These are phyloP conservation scores for Boeremia lycopersici DNA, from an alignment of 2,329 filamentous ascomycete genomes.

Conservation along the genomic window DNA sequence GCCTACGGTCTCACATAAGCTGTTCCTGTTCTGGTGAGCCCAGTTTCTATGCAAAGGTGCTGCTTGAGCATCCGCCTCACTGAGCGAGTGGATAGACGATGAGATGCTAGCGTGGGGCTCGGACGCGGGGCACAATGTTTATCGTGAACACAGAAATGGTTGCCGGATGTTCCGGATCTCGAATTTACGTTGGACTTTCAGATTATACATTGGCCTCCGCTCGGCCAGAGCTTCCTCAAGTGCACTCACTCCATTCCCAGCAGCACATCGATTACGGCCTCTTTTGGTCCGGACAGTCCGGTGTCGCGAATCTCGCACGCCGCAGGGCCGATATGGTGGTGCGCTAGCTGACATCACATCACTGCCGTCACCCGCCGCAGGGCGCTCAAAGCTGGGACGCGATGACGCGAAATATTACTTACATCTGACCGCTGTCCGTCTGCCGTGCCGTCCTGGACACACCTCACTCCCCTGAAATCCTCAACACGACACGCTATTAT, in stretches of 20 bases:
- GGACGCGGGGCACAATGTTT: too few relatives aligned
- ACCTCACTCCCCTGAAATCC: neutral
- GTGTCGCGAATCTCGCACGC: constrained; percentile 20
- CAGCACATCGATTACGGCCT: neutral
- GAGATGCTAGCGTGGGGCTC: too few relatives aligned
- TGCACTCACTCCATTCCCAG: neutral
- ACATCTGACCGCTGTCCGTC: constrained; percentile 17
- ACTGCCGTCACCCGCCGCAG: constrained; percentile 37
- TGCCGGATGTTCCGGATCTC: too few relatives aligned
- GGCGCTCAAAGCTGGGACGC: constrained; percentile 19
- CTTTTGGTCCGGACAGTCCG: constrained; percentile 26
- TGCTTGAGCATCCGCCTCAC: too few relatives aligned
- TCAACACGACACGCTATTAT: neutral
- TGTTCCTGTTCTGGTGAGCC: too few relatives aligned
- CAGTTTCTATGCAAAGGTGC: too few relatives aligned
- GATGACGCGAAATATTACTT: constrained; percentile 30
- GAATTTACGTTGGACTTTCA: neutral
- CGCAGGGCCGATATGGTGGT: constrained; percentile 19
- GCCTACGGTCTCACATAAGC: too few relatives aligned
- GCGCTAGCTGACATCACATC: constrained; percentile 31
- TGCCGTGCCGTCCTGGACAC: constrained; percentile 1
- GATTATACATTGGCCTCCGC: neutral
- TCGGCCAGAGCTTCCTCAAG: neutral
- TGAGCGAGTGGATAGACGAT: too few relatives aligned
- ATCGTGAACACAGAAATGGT: too few relatives aligned